These are phyloP conservation scores for Aphanomyces stellatus DNA, from an alignment of 352 stramenopile species.

Conservation along the genomic window DNA sequence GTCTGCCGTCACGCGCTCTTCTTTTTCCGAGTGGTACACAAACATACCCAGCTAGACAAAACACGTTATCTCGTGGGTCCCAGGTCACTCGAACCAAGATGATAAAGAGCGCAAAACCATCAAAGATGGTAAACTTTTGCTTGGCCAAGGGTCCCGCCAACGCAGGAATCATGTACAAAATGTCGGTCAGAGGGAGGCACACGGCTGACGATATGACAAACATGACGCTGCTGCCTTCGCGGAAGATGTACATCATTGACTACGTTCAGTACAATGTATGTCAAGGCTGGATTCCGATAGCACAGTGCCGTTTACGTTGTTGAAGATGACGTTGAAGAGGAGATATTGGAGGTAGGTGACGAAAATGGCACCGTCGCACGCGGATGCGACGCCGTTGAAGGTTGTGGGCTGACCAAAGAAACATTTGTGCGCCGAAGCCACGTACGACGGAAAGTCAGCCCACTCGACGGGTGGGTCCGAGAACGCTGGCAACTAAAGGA, in stretches of 20 bases:
- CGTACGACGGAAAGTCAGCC: constrained; percentile 18
- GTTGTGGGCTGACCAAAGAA: constrained; percentile 19
- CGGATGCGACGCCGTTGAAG: constrained; percentile 17
- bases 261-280: neutral
- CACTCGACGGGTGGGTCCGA: constrained; percentile 18
- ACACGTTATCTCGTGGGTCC: neutral
- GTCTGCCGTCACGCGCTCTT: too few relatives aligned
- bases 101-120: constrained; percentile 19
- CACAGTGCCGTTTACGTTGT: constrained; percentile 20
- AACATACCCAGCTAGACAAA: constrained; percentile 29
- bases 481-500: constrained; percentile 12
- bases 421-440: constrained; percentile 15
- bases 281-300: neutral
- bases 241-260: constrained; percentile 25
- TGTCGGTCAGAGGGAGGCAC: constrained; percentile 15
- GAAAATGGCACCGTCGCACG: constrained; percentile 16
- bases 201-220: constrained; percentile 25
- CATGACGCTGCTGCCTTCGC: constrained; percentile 19
- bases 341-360: constrained; percentile 10
- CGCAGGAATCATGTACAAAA: constrained; percentile 18
- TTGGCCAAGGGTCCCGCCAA: constrained; percentile 11
- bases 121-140: constrained; percentile 20
- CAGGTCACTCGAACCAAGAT: constrained; percentile 12
- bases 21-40: constrained; percentile 20
- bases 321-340: constrained; percentile 22